Evolutionary conservation across 1,284 basidiomycete species (phyloP).

Genomic region (Rhodotorula sp.): DNA sequence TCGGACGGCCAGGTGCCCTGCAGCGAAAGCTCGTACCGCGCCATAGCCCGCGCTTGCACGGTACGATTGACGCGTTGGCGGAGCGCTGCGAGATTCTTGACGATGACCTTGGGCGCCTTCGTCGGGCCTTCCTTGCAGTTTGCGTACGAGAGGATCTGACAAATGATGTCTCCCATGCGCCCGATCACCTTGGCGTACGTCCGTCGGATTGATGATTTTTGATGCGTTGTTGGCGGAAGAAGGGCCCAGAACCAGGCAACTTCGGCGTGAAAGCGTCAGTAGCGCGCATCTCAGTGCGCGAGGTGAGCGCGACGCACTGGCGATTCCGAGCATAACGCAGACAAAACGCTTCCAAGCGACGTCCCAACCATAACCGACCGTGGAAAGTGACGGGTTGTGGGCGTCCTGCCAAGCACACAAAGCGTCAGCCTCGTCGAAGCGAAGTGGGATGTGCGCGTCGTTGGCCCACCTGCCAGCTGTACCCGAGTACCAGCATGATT

Average conservation of each 20-base stretch:
- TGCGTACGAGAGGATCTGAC: conserved; percentile 37
- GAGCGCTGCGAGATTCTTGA: conserved; percentile 31
- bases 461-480: not conserved
- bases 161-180: conserved; percentile 32
- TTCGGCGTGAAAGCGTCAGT: no score
- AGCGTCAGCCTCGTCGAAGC: not conserved
- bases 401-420: conserved; percentile 44
- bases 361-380: conserved; percentile 53
- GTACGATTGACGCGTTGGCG: conserved; percentile 36
- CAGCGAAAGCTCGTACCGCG: conserved; percentile 30
- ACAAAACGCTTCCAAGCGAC: conserved; percentile 54
- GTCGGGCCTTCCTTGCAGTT: conserved; percentile 31
- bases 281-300: no score
- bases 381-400: conserved; percentile 47
- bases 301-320: conserved; percentile 20
- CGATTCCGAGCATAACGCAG: conserved; percentile 25
- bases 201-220: conserved; percentile 36
- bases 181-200: conserved; percentile 35
- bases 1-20: conserved; percentile 36
- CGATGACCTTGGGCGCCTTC: conserved; percentile 33
- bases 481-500: conserved; percentile 35
- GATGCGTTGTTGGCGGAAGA: conserved; percentile 28
- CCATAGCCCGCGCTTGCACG: conserved; percentile 28
- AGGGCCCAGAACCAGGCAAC: conserved; percentile 15
- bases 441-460: no score